These are phyloP conservation scores for Kluyveromyces siamensis DNA, from an alignment of 805 yeast species.

Conservation along the genomic window DNA sequence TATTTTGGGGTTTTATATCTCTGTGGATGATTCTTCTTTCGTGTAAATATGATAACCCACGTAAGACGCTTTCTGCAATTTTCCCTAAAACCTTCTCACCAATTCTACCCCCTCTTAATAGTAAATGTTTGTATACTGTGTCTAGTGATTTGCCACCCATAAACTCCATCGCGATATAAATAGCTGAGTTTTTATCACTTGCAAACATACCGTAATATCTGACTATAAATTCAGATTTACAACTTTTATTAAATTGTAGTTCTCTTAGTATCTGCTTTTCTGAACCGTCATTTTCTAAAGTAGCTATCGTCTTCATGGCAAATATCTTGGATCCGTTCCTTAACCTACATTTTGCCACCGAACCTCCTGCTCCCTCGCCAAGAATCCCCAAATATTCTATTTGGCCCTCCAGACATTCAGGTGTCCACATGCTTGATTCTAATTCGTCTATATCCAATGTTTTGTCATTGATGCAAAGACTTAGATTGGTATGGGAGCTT, in stretches of 20 bases:
- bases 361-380: conserved; percentile 95
- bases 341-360: conserved; percentile 71
- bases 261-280: conserved; percentile 89
- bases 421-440: conserved; percentile 70
- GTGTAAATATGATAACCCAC: conserved; percentile 82
- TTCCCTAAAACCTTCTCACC: conserved; percentile 91
- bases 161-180: conserved; percentile 93
- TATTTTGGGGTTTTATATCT: conserved; percentile 94
- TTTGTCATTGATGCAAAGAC: not conserved
- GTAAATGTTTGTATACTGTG: conserved; percentile 75
- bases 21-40: conserved; percentile 84
- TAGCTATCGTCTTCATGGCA: conserved; percentile 59
- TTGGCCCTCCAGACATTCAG: conserved; percentile 39
- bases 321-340: conserved; percentile 53
- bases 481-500: not conserved
- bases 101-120: conserved; percentile 69
- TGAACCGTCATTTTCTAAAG: conserved; percentile 51
- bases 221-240: conserved; percentile 78
- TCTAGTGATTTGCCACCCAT: conserved; percentile 92
- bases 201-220: conserved; percentile 88
- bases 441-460: conserved; percentile 43
- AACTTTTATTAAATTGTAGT: conserved; percentile 75
- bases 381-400: conserved; percentile 61
- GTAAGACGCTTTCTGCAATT: conserved; percentile 75
- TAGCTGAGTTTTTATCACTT: conserved; percentile 65